Base-by-base conservation (phyloP, 306 rosid species). In the Vachellia pachyceras region DNA sequence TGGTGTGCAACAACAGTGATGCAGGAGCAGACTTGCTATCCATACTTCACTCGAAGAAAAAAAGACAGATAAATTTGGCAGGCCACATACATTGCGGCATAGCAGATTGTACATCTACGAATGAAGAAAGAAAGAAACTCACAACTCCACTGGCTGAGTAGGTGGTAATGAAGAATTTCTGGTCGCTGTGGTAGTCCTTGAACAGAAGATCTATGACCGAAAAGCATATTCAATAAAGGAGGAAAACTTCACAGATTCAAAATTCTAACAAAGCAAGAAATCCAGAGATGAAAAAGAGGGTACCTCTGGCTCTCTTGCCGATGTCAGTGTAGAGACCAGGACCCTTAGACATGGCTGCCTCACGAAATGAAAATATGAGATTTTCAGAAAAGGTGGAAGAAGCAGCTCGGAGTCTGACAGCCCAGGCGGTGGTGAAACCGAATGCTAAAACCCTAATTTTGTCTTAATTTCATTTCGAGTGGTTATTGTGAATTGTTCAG, bases 301-400 rank as follows among this genome's bases (percentile, higher is more conserved):
- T 58, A 92, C 95, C 98, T 87, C 94, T 86, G 40, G 98, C 92
- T 77, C 82, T 90, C 80, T 93, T 95, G 88, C 98, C 99, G 82
- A 95, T 91, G 69, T 95, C 97, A 37, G 97, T 47, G 94, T 93
- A 95, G 76, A 95, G 98, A 50, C 99, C 99, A 8, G 99, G 99
- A 83, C 99, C 99, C 85, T 89, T 94, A 49, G 71, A 93, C 99
- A 95, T 95, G 55, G 80, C 74, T 69, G 33, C 58, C 35, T 47
- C 44, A 23, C 67, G 81, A 88, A 82, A 82, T 64, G 79, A 84
- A 47, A 73, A 77, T 86, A 83, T 52, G 68, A 52, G 35, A 35
- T 25, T 49, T 35, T 35, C 65, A n/a, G 77, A 44, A 15, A 29
- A 72, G 35, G 10, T 7, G 0, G 46, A 13, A 47, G 6, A 23